phyloP scores from a whole-genome alignment of 2,329 filamentous ascomycete genomes.

The Pseudofabraea citricarpa region DNA sequence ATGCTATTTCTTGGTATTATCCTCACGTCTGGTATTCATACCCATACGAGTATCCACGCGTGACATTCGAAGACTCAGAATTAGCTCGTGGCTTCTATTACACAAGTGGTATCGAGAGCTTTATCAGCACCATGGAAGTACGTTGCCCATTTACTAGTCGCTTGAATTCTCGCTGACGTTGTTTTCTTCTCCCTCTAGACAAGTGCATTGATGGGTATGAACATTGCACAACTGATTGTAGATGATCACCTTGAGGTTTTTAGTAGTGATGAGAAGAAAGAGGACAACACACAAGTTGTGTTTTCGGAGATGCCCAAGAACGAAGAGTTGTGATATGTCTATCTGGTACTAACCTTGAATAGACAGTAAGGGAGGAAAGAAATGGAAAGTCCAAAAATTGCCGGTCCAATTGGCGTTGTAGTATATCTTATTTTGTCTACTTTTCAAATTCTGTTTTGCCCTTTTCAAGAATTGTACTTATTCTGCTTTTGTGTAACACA shows the following conservation, averaged over 20 bases:
- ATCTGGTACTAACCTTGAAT: no score
- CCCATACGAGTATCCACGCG: slow-evolving; percentile 75
- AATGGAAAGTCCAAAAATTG: no score
- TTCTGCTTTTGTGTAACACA: no score
- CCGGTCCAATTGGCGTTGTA: no score
- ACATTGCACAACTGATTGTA: slow-evolving; percentile 67
- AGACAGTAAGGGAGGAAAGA: no score
- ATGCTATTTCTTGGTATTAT: slow-evolving; percentile 73
- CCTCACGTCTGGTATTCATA: slow-evolving; percentile 80
- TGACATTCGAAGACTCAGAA: slow-evolving; percentile 79
- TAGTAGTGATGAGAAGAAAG: slow-evolving; percentile 4
- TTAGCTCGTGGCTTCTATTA: slow-evolving; percentile 66
- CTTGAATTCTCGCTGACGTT: no score
- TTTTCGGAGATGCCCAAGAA: background rate
- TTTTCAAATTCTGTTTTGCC: no score
- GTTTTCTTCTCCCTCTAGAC: slow-evolving; percentile 47
- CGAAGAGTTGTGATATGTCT: slow-evolving; percentile 6
- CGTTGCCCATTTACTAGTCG: background rate
- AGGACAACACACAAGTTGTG: background rate
- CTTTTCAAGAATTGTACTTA: no score
- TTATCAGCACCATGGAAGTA: slow-evolving; percentile 91
- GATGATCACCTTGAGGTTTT: slow-evolving; percentile 46
- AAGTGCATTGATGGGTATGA: slow-evolving; percentile 84
- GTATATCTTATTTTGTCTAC: no score
- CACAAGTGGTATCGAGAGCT: slow-evolving; percentile 77